These are phyloP conservation scores for Tricholoma flavovirens DNA, from an alignment of 768 basidiomycete species.

Conservation along the genomic window DNA sequence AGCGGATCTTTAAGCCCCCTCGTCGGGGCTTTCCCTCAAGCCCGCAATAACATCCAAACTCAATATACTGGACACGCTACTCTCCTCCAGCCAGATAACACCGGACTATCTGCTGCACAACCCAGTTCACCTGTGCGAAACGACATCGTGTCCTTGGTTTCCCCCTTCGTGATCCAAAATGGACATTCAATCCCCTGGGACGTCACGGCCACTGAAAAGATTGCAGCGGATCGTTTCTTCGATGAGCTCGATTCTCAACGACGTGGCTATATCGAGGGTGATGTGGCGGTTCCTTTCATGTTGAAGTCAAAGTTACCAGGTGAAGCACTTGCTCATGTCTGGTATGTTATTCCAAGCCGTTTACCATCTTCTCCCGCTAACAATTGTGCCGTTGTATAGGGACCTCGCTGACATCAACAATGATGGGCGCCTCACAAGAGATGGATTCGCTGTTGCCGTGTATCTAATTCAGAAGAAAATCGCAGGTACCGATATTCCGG, in stretches of 20 bases:
- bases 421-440: slow-evolving; percentile 79
- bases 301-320: slow-evolving; percentile 81
- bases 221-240: slow-evolving; percentile 72
- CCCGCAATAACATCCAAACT: slow-evolving; percentile 39
- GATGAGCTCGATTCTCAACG: slow-evolving; percentile 71
- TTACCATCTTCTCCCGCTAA: not conserved
- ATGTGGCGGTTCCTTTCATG: slow-evolving; percentile 95
- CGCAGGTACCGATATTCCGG: slow-evolving; percentile 70
- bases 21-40: slow-evolving; percentile 34
- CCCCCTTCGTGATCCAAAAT: slow-evolving; percentile 23
- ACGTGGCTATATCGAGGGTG: slow-evolving; percentile 83
- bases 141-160: slow-evolving; percentile 12
- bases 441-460: slow-evolving; percentile 95
- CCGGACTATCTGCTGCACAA: slow-evolving; percentile 29
- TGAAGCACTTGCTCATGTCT: slow-evolving; percentile 82
- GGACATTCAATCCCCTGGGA: slow-evolving; percentile 58
- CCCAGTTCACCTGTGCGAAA: slow-evolving; percentile 32
- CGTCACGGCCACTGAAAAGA: slow-evolving; percentile 76
- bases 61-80: slow-evolving; percentile 62
- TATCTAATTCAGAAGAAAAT: slow-evolving; percentile 87
- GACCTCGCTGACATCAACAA: slow-evolving; percentile 89
- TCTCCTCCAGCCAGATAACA: slow-evolving; percentile 45
- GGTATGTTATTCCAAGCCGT: slow-evolving; percentile 47
- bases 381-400: slow-evolving; percentile 39
- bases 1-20: slow-evolving; percentile 60